phyloP scores from a whole-genome alignment of 2,329 filamentous ascomycete species.

The Calcarisporium arbuscula region DNA sequence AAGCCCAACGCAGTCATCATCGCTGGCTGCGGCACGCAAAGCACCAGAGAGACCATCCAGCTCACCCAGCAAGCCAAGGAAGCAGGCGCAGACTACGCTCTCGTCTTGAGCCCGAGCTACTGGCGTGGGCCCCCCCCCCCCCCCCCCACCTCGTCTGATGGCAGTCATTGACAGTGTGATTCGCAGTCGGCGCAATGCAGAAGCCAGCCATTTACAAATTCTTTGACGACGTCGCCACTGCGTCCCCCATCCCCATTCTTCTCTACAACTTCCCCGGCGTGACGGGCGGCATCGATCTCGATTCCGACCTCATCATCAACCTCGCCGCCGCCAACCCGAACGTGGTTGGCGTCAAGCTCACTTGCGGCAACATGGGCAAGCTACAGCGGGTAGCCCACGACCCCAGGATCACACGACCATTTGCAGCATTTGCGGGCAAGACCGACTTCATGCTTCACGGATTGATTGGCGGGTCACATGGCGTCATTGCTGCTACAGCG shows the following conservation, averaged over 20 bases:
- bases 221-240: slow-evolving; percentile 58
- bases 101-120: slow-evolving; percentile 73
- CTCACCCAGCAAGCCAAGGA: slow-evolving; percentile 64
- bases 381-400: slow-evolving; percentile 43
- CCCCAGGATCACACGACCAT: slow-evolving; percentile 19
- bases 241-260: slow-evolving; percentile 53
- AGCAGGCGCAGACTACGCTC: slow-evolving; percentile 67
- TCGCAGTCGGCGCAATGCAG: slow-evolving; percentile 8
- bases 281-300: slow-evolving; percentile 53
- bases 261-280: slow-evolving; percentile 63
- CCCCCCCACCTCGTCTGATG: no score
- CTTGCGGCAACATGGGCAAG: slow-evolving; percentile 61
- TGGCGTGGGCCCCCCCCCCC: slow-evolving; percentile 63
- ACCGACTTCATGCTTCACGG: slow-evolving; percentile 36
- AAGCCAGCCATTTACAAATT: slow-evolving; percentile 13
- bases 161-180: no score
- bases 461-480: slow-evolving; percentile 31
- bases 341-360: slow-evolving; percentile 59
- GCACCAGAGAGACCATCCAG: slow-evolving; percentile 66
- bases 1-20: slow-evolving; percentile 41
- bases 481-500: slow-evolving; percentile 33
- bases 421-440: slow-evolving; percentile 30
- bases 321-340: slow-evolving; percentile 46
- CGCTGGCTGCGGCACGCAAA: slow-evolving; percentile 70
- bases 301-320: slow-evolving; percentile 50